These are phyloP conservation scores for Tylopilus felleus DNA, from an alignment of 768 basidiomycete species.

Conservation along the genomic window DNA sequence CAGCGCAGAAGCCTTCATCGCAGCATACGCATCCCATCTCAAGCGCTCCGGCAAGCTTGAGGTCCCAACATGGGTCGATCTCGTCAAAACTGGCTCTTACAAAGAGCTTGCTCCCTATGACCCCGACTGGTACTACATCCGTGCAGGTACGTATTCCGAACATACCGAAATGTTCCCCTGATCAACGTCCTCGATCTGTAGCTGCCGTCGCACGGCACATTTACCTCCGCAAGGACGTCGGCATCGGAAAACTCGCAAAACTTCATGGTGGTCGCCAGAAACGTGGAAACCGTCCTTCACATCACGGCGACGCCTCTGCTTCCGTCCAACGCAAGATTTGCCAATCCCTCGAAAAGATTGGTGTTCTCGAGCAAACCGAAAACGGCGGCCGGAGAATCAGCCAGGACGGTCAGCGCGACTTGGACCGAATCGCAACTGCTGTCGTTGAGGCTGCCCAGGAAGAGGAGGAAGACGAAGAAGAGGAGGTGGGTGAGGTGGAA, in stretches of 20 bases:
- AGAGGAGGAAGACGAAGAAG: slow-evolving; percentile 72
- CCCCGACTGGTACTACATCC: slow-evolving; percentile 99
- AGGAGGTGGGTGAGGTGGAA: slow-evolving; percentile 61
- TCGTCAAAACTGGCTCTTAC: slow-evolving; percentile 96
- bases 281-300: slow-evolving; percentile 94
- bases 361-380: slow-evolving; percentile 89
- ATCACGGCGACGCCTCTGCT: slow-evolving; percentile 83
- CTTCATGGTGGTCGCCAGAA: slow-evolving; percentile 95
- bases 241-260: slow-evolving; percentile 90
- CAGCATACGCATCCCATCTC: slow-evolving; percentile 91
- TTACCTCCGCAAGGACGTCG: slow-evolving; percentile 97
- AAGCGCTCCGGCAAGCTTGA: slow-evolving; percentile 99
- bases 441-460: slow-evolving; percentile 78
- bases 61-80: slow-evolving; percentile 96
- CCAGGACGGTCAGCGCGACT: slow-evolving; percentile 94
- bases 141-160: slow-evolving; percentile 70
- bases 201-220: slow-evolving; percentile 98
- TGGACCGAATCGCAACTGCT: slow-evolving; percentile 90
- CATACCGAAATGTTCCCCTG: background rate
- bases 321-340: slow-evolving; percentile 93
- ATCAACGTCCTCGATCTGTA: slow-evolving; percentile 29
- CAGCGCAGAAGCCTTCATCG: slow-evolving; percentile 92
- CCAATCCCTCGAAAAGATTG: slow-evolving; percentile 98
- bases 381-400: slow-evolving; percentile 95
- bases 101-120: slow-evolving; percentile 99